Evolutionary conservation across 1,284 basidiomycete genomes (phyloP), one percentile per base, ranked within the genome.

Genomic region (Vanrija sp.): DNA sequence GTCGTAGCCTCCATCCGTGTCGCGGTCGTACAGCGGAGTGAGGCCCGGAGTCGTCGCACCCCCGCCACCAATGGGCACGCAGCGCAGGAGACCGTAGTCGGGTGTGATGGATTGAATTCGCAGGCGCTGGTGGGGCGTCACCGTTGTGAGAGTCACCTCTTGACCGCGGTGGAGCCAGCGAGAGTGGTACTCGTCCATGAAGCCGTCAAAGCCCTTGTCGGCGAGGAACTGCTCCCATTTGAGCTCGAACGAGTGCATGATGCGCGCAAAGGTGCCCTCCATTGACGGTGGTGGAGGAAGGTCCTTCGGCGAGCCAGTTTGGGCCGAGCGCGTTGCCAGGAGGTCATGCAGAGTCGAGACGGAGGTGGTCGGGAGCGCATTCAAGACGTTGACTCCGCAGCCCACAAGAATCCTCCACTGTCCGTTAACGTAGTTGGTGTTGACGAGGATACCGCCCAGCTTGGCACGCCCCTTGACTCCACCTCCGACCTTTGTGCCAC

Each of bases 161-260:
- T 96, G 90, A 63, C 92, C 86, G 4, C 91, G 95, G 75, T 98
- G 94, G 52, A 98, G 79, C 92, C 93, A 95, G 26, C 84, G 78
- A 18, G 83, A 76, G 21, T 87, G 82, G 72, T 98, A 98, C 45
- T 85, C 80, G 54, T 85, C 81, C 79, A 89, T 81, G 75, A 93
- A 91, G 0, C 86, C 83, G 34, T 81, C 82, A 67, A 94, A 94
- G 0, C 88, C 87, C 34, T 80, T 78, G 40, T 81, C 78, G 3
- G 73, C 72, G 34, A 89, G 65, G 69, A 96, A 97, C 4, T 74
- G 76, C 5, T 76, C 71, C 91, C 92, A 95, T 79, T 91, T 85
- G 25, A 71, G 68, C 65, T 90, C 89, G 66, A 97, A 94, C 43
- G 81, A 81, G n/a, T 82, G 79, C 67, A 95, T 81, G 55, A 97